Base-by-base conservation (phyloP, 345 rosid genomes). In the Eucalyptus caleyi region DNA sequence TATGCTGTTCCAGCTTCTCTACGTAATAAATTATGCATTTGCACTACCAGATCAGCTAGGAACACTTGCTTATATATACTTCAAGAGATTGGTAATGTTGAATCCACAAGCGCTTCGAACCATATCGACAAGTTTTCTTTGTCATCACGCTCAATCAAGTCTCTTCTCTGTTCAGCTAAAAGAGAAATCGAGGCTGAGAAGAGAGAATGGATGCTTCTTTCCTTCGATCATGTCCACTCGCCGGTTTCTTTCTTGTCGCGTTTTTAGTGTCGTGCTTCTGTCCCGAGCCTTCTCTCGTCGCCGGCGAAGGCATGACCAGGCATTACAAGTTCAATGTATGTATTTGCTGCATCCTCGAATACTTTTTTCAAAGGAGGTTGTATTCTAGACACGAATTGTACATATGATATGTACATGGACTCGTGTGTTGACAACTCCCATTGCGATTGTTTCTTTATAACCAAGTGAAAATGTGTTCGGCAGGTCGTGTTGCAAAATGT, bases 281-380 rank as follows among this genome's bases (percentile, higher is more conserved):
- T 88, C 90, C 93, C 86, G 90, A 93, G 50, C 90, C 89, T 83
- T 92, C 93, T 87, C 60, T 91, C 90, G 92, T 90, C 30, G 24
- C 49, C 14, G 91, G 90, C 42, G 90, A 47, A 67, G 96, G 96
- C 89, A 87, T 90, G 67, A 97, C 96, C 86, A 93, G 97, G 92
- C 99, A 96, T 90, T 96, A 94, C 94, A 93, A 91, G 88, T 93
- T 97, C 56, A 92, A 96, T 42, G 98, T 96, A 94, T 30, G 96
- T 32, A 65, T 32, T 15, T n/a, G 37, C 5, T 9, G 6, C 9
- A 62, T 65, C 77, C 77, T 16, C 0, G 40, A 65, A n/a, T n/a
- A 7, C 89, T 47, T 37, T 9, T 34, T 6, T 87, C 7, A 86
- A 16, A 47, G 67, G 42, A 51, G 18, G 42, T 83, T 30, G 11